Conservation (phyloP, 163 green algal genomes). For the Volvox carteri region DNA sequence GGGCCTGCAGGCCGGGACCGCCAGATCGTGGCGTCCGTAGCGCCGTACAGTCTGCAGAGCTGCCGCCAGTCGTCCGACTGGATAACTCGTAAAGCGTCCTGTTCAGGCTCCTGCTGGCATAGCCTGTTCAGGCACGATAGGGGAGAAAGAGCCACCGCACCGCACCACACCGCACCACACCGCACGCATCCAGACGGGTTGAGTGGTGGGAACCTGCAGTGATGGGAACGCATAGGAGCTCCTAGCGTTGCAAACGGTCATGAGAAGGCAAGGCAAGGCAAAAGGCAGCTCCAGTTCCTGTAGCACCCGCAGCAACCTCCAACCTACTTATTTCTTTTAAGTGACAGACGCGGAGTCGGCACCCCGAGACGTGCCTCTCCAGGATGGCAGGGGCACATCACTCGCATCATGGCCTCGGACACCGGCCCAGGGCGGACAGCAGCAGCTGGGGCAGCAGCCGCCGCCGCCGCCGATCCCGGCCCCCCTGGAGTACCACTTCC, state of each 20-base stretch:
- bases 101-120: slow-evolving; percentile 4
- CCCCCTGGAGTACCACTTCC: too few species aligned
- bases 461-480: too few species aligned
- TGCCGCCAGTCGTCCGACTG: not conserved
- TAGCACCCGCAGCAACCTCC: too few species aligned
- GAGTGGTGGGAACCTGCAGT: too few species aligned
- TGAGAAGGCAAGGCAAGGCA: too few species aligned
- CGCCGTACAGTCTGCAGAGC: slow-evolving; percentile 22
- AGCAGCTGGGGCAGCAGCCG: not conserved
- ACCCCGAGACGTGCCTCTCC: slow-evolving; percentile 15
- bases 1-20: not conserved
- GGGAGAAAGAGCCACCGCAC: too few species aligned
- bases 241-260: too few species aligned
- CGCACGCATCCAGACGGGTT: too few species aligned
- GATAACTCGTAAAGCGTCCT: slow-evolving; percentile 24
- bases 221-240: too few species aligned
- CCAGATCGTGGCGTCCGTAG: not conserved
- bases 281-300: too few species aligned
- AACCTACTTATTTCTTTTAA: slow-evolving; percentile 38
- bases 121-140: not conserved
- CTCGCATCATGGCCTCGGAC: slow-evolving; percentile 2
- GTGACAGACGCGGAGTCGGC: not conserved
- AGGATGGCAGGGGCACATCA: slow-evolving; percentile 54
- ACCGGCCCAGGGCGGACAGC: slow-evolving; percentile 8
- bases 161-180: too few species aligned